phyloP scores from a whole-genome alignment of 2,329 filamentous ascomycete genomes.

The Penicillium sp. region DNA sequence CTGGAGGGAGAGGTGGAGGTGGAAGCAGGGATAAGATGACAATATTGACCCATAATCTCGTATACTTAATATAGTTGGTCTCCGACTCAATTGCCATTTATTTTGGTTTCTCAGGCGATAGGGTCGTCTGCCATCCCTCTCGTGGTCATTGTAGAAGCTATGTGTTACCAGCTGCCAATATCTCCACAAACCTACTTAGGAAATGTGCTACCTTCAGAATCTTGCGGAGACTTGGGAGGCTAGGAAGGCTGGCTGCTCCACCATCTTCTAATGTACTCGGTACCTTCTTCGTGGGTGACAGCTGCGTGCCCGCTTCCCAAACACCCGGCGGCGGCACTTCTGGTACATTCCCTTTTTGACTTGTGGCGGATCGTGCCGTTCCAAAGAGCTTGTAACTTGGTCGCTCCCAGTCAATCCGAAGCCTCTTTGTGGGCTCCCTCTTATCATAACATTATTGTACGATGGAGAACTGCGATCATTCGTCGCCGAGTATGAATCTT shows the following conservation, averaged over 20 bases:
- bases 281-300: slow-evolving; percentile 11
- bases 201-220: neutral
- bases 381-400: neutral
- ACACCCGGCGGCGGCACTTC: slow-evolving; percentile 6
- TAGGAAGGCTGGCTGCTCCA: neutral
- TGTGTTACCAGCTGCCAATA: neutral
- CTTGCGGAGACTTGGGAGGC: neutral
- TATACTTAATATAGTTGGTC: neutral
- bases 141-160: neutral
- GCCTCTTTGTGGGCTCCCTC: too few species aligned
- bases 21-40: neutral
- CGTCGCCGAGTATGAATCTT: neutral
- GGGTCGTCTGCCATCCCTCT: neutral
- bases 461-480: neutral
- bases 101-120: neutral
- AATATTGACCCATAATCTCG: neutral
- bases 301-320: slow-evolving; percentile 19
- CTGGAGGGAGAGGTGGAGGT: neutral
- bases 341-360: neutral
- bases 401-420: neutral
- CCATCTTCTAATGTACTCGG: neutral
- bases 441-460: neutral
- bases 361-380: slow-evolving; percentile 13
- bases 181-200: slow-evolving; percentile 13
- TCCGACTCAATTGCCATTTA: neutral